Evolutionary conservation across 2,329 filamentous ascomycete genomes (phyloP).

Genomic region (Colletotrichum sp.): DNA sequence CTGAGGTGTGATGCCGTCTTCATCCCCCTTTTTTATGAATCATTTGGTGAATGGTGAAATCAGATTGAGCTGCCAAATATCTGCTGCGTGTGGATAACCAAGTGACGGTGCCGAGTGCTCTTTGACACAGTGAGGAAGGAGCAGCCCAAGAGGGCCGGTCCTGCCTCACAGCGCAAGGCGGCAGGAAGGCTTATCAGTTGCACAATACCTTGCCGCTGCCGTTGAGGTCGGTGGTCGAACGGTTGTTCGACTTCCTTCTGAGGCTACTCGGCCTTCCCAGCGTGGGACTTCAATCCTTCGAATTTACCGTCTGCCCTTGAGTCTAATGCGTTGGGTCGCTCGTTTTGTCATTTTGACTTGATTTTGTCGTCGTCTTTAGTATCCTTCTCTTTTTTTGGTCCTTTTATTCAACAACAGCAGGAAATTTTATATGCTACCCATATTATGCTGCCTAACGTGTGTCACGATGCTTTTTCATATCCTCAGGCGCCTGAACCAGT

Average conservation of each 20-base stretch:
- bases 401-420: not conserved
- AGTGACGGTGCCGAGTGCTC: fast-evolving
- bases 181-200: not conserved
- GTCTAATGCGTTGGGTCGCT: not conserved
- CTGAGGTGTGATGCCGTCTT: not conserved
- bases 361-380: not conserved
- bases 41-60: not conserved
- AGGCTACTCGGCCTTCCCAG: not conserved
- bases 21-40: fast-evolving
- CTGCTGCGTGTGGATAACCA: not conserved
- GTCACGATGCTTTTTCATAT: not conserved
- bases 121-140: not conserved
- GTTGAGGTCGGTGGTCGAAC: not conserved
- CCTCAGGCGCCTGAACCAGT: not conserved
- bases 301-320: not conserved
- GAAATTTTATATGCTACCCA: not conserved
- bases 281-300: not conserved
- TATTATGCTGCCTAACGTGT: not conserved
- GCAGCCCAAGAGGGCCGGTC: not conserved
- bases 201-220: not conserved
- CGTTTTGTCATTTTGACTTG: not conserved
- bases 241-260: not conserved
- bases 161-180: not conserved
- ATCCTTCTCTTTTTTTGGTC: not conserved
- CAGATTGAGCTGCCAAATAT: fast-evolving